phyloP scores from a whole-genome alignment of 768 basidiomycete species.

The Amanita thiersii region DNA sequence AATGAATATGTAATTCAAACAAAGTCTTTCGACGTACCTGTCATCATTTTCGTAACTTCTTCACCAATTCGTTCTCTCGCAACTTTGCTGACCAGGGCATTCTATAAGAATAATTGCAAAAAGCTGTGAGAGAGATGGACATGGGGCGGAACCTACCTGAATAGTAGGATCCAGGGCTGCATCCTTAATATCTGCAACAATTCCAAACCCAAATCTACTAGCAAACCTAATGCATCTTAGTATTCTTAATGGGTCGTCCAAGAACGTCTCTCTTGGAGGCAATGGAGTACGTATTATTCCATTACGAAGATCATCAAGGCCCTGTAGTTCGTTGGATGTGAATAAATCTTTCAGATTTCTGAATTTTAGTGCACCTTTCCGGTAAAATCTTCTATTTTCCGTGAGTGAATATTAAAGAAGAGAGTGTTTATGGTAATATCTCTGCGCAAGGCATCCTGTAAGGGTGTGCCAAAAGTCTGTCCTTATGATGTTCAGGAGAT shows the following conservation, averaged over 20 bases:
- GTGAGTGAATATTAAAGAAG: conserved; percentile 92
- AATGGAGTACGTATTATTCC: conserved; percentile 86
- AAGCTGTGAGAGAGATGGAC: conserved; percentile 17
- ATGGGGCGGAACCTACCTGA: conserved; percentile 35
- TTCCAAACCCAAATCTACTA: conserved; percentile 76
- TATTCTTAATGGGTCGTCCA: conserved; percentile 92
- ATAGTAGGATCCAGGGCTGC: conserved; percentile 56
- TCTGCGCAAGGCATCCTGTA: conserved; percentile 83
- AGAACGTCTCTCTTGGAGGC: conserved; percentile 79
- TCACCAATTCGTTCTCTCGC: conserved; percentile 87
- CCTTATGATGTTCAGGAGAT: background rate
- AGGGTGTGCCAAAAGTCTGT: conserved; percentile 86
- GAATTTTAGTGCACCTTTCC: too few relatives aligned
- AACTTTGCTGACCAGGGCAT: conserved; percentile 70
- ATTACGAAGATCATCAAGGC: conserved; percentile 72
- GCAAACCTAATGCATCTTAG: conserved; percentile 88
- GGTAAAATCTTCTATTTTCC: conserved; percentile 81
- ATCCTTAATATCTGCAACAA: conserved; percentile 59
- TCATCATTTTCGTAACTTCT: conserved; percentile 92
- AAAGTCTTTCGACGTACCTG: conserved; percentile 39
- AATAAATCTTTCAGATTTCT: too few relatives aligned
- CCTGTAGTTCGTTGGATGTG: conserved; percentile 32
- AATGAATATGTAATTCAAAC: conserved; percentile 4
- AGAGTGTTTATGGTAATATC: conserved; percentile 95
- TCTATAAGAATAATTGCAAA: conserved; percentile 26